A percentile compares a stretch with the other conserved stretches of the same genome.
These are phyloP conservation scores for Puccinia polysora DNA, from an alignment of 1,284 basidiomycete species.

Conservation along the genomic window DNA sequence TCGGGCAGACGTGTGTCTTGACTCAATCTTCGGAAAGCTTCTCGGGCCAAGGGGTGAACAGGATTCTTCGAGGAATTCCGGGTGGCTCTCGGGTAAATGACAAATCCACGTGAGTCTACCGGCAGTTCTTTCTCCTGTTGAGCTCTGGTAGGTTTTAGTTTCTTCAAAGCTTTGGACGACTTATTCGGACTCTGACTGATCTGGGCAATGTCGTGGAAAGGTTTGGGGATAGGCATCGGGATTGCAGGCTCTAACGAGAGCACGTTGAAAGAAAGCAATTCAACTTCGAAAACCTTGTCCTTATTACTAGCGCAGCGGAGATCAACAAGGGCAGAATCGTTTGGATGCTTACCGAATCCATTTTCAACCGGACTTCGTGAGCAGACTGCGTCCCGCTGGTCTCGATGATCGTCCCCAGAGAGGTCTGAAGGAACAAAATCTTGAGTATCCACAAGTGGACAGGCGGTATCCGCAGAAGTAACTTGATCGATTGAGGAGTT, in stretches of 20 bases:
- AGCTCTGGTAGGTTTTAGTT: conserved; percentile 1
- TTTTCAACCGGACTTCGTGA: too few relatives aligned
- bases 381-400: too few relatives aligned
- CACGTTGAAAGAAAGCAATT: too few relatives aligned
- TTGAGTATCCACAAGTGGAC: background rate
- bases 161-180: conserved; percentile 9
- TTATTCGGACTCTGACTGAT: conserved; percentile 7
- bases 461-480: background rate
- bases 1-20: conserved; percentile 29
- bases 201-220: background rate
- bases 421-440: background rate
- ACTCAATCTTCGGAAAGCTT: conserved; percentile 40
- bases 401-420: background rate
- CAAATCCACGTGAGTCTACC: conserved; percentile 24
- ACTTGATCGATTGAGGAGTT: background rate
- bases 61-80: conserved; percentile 10
- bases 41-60: conserved; percentile 33
- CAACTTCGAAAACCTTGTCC: too few relatives aligned
- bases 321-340: too few relatives aligned
- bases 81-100: conserved; percentile 38
- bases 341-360: too few relatives aligned
- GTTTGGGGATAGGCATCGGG: background rate
- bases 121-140: conserved; percentile 32
- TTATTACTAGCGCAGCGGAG: too few relatives aligned
- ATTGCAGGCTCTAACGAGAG: background rate